Percentiles rank a stretch among this genome's conserved stretches.
These are phyloP conservation scores for Penicillium argentinense DNA, from an alignment of 495 filamentous ascomycete species.

Conservation along the genomic window DNA sequence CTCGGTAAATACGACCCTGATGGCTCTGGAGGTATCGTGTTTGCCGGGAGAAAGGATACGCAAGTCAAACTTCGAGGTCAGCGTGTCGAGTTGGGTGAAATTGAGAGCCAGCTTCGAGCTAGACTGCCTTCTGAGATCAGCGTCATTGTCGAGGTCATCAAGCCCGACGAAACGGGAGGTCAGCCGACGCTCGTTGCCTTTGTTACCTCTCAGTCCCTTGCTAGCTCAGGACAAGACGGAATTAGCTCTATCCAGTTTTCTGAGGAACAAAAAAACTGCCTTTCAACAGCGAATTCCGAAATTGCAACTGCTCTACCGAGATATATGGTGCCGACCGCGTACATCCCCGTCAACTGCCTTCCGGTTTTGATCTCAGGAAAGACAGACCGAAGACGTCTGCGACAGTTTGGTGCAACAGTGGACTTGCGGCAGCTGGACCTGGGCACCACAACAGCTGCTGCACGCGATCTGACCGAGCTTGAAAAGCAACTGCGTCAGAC, in stretches of 20 bases:
- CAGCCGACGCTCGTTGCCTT: conserved; percentile 41
- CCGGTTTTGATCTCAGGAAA: conserved; percentile 45
- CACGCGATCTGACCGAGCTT: conserved; percentile 32
- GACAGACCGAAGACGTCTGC: conserved; percentile 42
- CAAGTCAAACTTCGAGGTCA: conserved; percentile 65
- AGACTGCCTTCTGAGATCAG: conserved; percentile 30
- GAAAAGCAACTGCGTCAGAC: conserved; percentile 40
- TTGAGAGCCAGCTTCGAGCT: conserved; percentile 39
- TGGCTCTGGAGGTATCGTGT: conserved; percentile 49
- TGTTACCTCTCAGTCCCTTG: conserved; percentile 29
- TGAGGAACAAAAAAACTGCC: conserved; percentile 14
- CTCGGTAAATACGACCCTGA: conserved; percentile 56
- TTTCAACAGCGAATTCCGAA: conserved; percentile 29
- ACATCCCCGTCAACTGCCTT: conserved; percentile 39
- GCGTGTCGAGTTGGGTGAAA: conserved; percentile 61
- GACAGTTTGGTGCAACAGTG: conserved; percentile 30
- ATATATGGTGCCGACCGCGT: conserved; percentile 48
- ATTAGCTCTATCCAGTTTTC: conserved; percentile 15
- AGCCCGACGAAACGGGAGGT: conserved; percentile 27
- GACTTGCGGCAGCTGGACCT: conserved; percentile 34
- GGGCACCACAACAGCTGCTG: conserved; percentile 2
- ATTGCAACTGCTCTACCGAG: conserved; percentile 34
- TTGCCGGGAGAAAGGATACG: conserved; percentile 60
- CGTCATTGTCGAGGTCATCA: conserved; percentile 41
- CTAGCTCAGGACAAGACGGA: conserved; percentile 16